phyloP scores from a whole-genome alignment of 2,329 filamentous ascomycete genomes.

The Aspergillus terreus region DNA sequence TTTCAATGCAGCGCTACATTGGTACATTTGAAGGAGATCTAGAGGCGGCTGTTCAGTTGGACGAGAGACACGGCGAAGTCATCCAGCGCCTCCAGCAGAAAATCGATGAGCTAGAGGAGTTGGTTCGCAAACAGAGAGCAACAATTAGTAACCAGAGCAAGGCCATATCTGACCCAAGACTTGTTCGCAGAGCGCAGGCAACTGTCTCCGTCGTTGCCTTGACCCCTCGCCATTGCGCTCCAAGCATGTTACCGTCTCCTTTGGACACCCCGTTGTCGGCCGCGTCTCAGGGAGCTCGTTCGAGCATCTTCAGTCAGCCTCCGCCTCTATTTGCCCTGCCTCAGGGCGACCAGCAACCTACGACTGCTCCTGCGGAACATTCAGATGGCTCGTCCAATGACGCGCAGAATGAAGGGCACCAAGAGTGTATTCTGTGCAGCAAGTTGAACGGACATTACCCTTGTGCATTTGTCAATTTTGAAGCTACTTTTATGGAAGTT shows the following conservation, averaged over 20 bases:
- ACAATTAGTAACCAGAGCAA: slow-evolving; percentile 26
- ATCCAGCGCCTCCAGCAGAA: slow-evolving; percentile 9
- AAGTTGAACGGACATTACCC: not conserved
- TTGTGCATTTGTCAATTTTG: slow-evolving; percentile 1
- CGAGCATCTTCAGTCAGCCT: slow-evolving; percentile 14
- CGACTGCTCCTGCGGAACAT: not conserved
- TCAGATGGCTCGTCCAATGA: not conserved
- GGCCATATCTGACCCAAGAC: slow-evolving; percentile 23
- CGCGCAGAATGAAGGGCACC: not conserved
- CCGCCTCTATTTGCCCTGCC: slow-evolving; percentile 10
- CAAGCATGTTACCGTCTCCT: slow-evolving; percentile 1
- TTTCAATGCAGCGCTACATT: not conserved
- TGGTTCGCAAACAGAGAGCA: slow-evolving; percentile 18
- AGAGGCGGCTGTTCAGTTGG: not conserved
- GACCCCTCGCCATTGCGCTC: slow-evolving; percentile 2
- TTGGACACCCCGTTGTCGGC: slow-evolving; percentile 7
- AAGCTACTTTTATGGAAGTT: slow-evolving; percentile 7
- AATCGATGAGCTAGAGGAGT: slow-evolving; percentile 15
- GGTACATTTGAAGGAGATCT: not conserved
- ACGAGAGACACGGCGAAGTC: not conserved
- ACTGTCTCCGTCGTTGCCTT: slow-evolving; percentile 5
- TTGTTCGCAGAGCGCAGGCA: slow-evolving; percentile 7
- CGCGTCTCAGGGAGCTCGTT: not conserved
- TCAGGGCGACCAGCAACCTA: not conserved
- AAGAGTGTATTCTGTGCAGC: not conserved